These are phyloP conservation scores for Ophiocordyceps sinensis DNA, from an alignment of 2,329 filamentous ascomycete genomes.

Conservation along the genomic window DNA sequence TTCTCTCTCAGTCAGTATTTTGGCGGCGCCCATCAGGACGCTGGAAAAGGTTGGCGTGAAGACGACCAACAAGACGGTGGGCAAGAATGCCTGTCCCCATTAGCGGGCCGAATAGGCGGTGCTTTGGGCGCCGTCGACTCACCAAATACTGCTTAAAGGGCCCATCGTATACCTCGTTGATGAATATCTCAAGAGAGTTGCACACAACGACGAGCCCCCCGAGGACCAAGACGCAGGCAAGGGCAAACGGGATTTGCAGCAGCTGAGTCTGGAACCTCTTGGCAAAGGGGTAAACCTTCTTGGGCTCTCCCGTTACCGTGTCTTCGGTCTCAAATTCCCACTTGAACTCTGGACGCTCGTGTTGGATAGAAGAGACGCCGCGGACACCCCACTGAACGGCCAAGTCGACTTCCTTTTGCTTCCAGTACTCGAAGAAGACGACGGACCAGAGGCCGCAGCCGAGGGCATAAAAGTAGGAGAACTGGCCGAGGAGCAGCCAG, in stretches of 20 bases:
- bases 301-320: constrained; percentile 64
- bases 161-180: constrained; percentile 84
- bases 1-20: constrained; percentile 64
- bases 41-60: constrained; percentile 66
- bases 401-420: constrained; percentile 78
- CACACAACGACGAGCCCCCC: constrained; percentile 73
- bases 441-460: constrained; percentile 76
- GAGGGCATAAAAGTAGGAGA: constrained; percentile 67
- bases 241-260: constrained; percentile 71
- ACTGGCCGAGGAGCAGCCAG: constrained; percentile 74
- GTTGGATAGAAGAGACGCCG: constrained; percentile 69
- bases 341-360: constrained; percentile 60
- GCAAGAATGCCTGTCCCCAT: constrained; percentile 58
- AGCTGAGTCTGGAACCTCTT: constrained; percentile 67
- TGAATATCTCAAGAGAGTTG: constrained; percentile 90
- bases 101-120: constrained; percentile 1
- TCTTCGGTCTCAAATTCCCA: constrained; percentile 68
- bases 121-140: constrained; percentile 14
- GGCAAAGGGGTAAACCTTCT: constrained; percentile 60
- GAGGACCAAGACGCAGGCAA: constrained; percentile 56
- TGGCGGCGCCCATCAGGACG: constrained; percentile 62
- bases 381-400: constrained; percentile 80
- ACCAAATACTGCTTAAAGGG: constrained; percentile 77
- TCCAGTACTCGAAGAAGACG: constrained; percentile 91
- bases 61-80: constrained; percentile 74